These are phyloP conservation scores for Verticillium nubilum DNA, from an alignment of 2,329 filamentous ascomycete species.

Conservation along the genomic window DNA sequence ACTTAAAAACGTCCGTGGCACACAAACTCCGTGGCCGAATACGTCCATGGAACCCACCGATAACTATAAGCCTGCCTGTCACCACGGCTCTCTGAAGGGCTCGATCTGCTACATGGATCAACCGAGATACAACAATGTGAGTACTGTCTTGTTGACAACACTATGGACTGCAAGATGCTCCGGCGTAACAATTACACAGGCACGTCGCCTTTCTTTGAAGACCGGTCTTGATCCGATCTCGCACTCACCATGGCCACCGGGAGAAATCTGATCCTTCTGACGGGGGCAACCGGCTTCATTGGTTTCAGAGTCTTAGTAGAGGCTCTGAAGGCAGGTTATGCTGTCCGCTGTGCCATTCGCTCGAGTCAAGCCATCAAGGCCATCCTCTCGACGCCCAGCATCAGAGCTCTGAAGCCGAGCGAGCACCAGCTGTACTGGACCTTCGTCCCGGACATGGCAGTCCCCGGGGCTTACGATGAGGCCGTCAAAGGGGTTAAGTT, in stretches of 20 bases:
- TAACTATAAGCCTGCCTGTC: not conserved
- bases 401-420: constrained; percentile 8
- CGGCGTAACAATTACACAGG: not conserved
- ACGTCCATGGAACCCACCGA: not conserved
- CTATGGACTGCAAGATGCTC: not conserved
- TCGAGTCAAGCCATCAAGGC: constrained; percentile 11
- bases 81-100: not conserved
- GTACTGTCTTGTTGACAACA: not conserved
- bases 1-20: not conserved
- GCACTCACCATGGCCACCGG: not conserved
- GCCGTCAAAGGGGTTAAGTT: constrained; percentile 31
- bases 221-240: not conserved
- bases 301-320: constrained; percentile 20
- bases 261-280: constrained; percentile 14
- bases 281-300: constrained; percentile 23
- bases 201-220: not conserved
- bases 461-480: constrained; percentile 30
- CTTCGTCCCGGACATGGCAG: constrained; percentile 15
- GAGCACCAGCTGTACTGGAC: constrained; percentile 2
- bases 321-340: constrained; percentile 18
- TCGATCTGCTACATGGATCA: not conserved
- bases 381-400: constrained; percentile 2
- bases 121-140: not conserved
- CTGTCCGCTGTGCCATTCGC: constrained; percentile 22
- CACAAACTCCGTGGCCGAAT: not conserved